Base-by-base conservation (phyloP, 306 rosid species). In the Cicer chorassanicum region DNA sequence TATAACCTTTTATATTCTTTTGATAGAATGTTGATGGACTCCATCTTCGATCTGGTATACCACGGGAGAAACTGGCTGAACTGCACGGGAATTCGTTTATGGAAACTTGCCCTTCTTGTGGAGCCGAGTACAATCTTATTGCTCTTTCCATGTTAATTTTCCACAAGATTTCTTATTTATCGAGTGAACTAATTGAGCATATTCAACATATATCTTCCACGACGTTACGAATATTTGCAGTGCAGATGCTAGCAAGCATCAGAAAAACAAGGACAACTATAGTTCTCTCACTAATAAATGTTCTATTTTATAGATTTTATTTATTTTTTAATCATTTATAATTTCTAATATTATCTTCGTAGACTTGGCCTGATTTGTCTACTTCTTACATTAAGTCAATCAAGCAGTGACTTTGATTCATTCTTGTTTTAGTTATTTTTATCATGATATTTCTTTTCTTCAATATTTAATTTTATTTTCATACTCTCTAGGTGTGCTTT, bases 21-120 rank as follows among this genome's bases (percentile, higher is more conserved):
- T 91, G 84, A 76, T 77, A 94, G 99, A 94, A 94, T 84, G 96
- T 94, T 76, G 99, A 94, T 67, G 99, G 99, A 65, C 99, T 94
- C 65, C 99, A 94, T 83, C 97, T 92, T 82, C 95, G 99, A 71
- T 94, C 97, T 39, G 99, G 99, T 76, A 90, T 92, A 73, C 95
- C 97, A 53, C 87, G 99, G 89, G 95, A 94, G 84, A 94, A 94
- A 81, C 87, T 94, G 44, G 83, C 99, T 46, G 99, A 94, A 79
- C 82, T 94, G 84, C 99, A 94, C 57, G 99, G 99, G 15, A 90
- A 94, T 88, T 91, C 99, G 66, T 94, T 94, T 82, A 87, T 94
- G 97, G 99, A 94, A 84, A 79, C 89, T 68, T 94, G 99, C 80
- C 90, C 93, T 75, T 88, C 92, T 12, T 94, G 99, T 81, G 96